These are phyloP conservation scores for Ogataea salicorniae DNA, from an alignment of 805 yeast genomes.

Conservation along the genomic window DNA sequence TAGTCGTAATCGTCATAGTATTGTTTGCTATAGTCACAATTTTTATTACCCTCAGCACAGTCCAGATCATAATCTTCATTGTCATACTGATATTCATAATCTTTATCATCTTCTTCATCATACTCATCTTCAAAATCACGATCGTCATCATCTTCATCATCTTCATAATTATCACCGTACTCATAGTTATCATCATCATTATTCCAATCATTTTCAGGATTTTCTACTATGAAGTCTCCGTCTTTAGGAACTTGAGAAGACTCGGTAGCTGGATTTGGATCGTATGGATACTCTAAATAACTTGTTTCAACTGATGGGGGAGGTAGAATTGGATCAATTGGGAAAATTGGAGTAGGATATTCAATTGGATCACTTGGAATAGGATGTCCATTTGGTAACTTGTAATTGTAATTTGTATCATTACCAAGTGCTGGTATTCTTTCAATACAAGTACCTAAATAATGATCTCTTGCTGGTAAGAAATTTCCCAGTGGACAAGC, in stretches of 20 bases:
- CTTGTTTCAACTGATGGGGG: too few species aligned
- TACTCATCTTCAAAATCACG: conserved; percentile 1
- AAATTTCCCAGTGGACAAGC: conserved; percentile 39
- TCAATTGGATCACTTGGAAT: background rate
- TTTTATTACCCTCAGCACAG: background rate
- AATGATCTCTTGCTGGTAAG: conserved; percentile 45
- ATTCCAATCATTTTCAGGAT: background rate
- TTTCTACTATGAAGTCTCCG: background rate
- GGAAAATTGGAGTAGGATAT: background rate
- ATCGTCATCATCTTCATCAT: background rate
- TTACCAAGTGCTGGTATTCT: conserved; percentile 22
- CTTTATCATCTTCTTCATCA: background rate
- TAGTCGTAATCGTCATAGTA: background rate
- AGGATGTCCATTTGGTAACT: conserved; percentile 2
- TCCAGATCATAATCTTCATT: background rate
- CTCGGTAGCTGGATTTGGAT: background rate
- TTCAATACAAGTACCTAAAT: conserved; percentile 42
- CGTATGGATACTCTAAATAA: too few species aligned
- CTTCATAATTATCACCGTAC: background rate
- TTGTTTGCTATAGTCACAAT: background rate
- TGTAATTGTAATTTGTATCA: conserved; percentile 20
- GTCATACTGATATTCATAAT: background rate
- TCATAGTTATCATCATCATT: background rate
- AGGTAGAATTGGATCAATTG: background rate
- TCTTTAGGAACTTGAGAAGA: background rate